Conservation (phyloP, 306 rosid genomes). For the Aeschynomene evenia region DNA sequence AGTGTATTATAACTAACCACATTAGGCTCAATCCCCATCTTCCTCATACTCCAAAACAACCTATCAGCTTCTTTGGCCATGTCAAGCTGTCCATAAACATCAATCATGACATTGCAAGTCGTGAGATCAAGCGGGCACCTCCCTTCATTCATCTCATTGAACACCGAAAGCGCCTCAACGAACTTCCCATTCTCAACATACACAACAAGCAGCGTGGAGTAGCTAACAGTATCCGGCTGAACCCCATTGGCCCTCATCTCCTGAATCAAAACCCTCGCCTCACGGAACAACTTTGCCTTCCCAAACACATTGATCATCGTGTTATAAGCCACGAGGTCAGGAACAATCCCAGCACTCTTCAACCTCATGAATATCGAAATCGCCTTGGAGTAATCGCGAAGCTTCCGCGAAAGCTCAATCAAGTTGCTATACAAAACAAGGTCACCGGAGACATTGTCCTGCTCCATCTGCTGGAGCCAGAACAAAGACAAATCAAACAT, state of each 20-base stretch:
- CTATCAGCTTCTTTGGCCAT: constrained; percentile 92
- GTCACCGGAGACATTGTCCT: constrained; percentile 77
- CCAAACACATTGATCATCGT: constrained; percentile 88
- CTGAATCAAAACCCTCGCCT: constrained; percentile 66
- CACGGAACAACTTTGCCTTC: constrained; percentile 81
- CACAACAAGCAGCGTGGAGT: constrained; percentile 65
- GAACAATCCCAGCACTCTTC: constrained; percentile 59
- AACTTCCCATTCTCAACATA: constrained; percentile 78
- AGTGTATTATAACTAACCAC: constrained; percentile 91
- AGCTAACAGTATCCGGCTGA: constrained; percentile 70
- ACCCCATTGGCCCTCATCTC: constrained; percentile 72
- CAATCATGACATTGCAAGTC: constrained; percentile 88
- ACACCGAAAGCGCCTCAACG: constrained; percentile 78
- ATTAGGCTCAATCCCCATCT: constrained; percentile 76
- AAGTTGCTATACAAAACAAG: constrained; percentile 79
- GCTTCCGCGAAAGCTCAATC: constrained; percentile 82
- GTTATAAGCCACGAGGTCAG: constrained; percentile 79
- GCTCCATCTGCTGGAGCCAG: constrained; percentile 94
- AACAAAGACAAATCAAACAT: constrained; percentile 82
- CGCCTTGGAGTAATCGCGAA: constrained; percentile 82
- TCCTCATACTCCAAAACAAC: constrained; percentile 93
- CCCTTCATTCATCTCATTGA: constrained; percentile 75
- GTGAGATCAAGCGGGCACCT: constrained; percentile 66
- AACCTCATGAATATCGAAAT: constrained; percentile 67
- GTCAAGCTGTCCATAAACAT: constrained; percentile 92